These are phyloP conservation scores for Venturia aucupariae DNA, from an alignment of 2,329 filamentous ascomycete genomes.

Conservation along the genomic window DNA sequence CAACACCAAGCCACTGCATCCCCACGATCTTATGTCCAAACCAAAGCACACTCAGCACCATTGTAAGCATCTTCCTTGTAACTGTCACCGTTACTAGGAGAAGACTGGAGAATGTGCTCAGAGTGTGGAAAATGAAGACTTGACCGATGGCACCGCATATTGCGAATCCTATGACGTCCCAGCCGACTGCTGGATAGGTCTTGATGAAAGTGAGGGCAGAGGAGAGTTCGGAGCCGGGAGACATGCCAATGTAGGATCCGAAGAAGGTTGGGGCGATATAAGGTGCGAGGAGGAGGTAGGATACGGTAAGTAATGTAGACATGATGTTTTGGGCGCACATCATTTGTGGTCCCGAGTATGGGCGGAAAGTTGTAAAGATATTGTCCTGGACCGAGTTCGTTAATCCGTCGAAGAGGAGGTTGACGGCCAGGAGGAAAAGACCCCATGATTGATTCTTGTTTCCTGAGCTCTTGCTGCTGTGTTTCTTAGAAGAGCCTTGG, in stretches of 20 bases:
- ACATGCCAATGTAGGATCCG: constrained; percentile 34
- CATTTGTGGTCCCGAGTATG: constrained; percentile 92
- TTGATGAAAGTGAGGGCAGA: constrained; percentile 75
- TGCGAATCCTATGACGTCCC: constrained; percentile 83
- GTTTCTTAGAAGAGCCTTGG: constrained; percentile 38
- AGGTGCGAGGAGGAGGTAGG: constrained; percentile 70
- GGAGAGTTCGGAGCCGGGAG: constrained; percentile 58
- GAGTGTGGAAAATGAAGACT: constrained; percentile 95
- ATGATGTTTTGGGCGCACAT: constrained; percentile 97
- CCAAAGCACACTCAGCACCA: constrained; percentile 91
- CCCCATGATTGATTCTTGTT: constrained; percentile 55
- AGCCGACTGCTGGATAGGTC: constrained; percentile 70
- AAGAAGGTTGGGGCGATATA: constrained; percentile 57
- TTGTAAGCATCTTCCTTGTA: constrained; percentile 97
- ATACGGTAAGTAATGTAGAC: constrained; percentile 64
- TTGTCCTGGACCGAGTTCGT: constrained; percentile 97
- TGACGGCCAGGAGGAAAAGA: constrained; percentile 73
- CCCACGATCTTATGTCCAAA: constrained; percentile 78
- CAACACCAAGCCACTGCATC: constrained; percentile 94
- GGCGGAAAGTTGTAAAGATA: constrained; percentile 68
- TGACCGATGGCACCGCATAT: constrained; percentile 87
- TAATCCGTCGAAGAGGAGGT: constrained; percentile 88
- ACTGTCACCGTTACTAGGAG: constrained; percentile 94
- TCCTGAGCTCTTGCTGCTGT: constrained; percentile 39
- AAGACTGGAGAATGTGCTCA: constrained; percentile 84